phyloP scores from a whole-genome alignment of 371 early-diverging fungal genomes.

The Choanephora cucurbitarum region DNA sequence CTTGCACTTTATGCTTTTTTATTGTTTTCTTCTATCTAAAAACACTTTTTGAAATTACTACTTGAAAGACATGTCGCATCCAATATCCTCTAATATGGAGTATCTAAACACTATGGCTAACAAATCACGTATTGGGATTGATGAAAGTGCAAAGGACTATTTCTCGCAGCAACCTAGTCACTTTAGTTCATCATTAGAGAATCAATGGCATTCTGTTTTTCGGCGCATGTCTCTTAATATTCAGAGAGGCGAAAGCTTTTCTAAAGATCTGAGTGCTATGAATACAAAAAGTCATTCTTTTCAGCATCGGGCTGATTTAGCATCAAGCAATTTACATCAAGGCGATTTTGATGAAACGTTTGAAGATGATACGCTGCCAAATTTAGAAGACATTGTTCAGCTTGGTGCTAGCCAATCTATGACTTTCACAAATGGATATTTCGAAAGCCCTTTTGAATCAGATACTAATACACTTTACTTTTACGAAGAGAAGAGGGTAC shows the following conservation, averaged over 20 bases:
- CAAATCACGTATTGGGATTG: slow-evolving; percentile 1
- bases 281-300: slow-evolving; percentile 16
- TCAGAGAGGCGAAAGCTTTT: slow-evolving; percentile 24
- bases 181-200: neutral
- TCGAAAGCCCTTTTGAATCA: slow-evolving; percentile 45
- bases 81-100: slow-evolving; percentile 17
- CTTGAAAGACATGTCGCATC: slow-evolving; percentile 13
- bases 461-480: slow-evolving; percentile 17
- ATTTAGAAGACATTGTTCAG: slow-evolving; percentile 39
- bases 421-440: slow-evolving; percentile 35
- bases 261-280: slow-evolving; percentile 13
- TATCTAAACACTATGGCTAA: neutral
- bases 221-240: slow-evolving; percentile 41
- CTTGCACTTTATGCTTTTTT: neutral
- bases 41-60: too few species aligned
- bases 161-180: neutral
- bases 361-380: slow-evolving; percentile 39
- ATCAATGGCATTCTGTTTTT: slow-evolving; percentile 34
- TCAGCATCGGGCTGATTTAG: slow-evolving; percentile 22
- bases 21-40: too few species aligned
- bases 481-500: neutral
- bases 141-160: slow-evolving; percentile 8
- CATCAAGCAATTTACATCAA: slow-evolving; percentile 19
- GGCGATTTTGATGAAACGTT: slow-evolving; percentile 7
- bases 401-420: slow-evolving; percentile 10